A percentile compares a stretch with the other conserved stretches of the same genome.
phyloP scores from a whole-genome alignment of 2,329 filamentous ascomycete species.

The Neopestalotiopsis rosae region DNA sequence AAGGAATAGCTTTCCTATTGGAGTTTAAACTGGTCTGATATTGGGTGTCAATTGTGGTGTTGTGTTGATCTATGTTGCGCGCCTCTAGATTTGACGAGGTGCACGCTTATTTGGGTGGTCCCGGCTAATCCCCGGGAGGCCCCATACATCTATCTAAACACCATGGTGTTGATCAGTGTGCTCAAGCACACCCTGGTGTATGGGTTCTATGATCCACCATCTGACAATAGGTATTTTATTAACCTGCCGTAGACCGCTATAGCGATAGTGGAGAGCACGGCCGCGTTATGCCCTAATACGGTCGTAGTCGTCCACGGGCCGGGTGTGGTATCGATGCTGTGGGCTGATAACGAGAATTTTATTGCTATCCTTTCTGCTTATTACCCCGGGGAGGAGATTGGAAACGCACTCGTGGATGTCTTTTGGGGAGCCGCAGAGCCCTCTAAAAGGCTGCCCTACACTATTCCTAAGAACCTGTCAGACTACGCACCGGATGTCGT shows the following conservation, averaged over 20 bases:
- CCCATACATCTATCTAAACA: too few relatives aligned
- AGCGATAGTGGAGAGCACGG: slow-evolving; percentile 52
- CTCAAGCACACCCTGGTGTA: too few relatives aligned
- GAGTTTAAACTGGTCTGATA: too few relatives aligned
- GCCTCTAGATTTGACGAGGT: too few relatives aligned
- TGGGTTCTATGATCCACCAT: too few relatives aligned
- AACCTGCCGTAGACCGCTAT: slow-evolving; percentile 60
- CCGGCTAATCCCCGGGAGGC: too few relatives aligned
- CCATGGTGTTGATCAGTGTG: too few relatives aligned
- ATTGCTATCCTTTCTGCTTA: slow-evolving; percentile 66
- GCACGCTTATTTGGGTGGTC: too few relatives aligned
- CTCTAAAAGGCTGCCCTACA: slow-evolving; percentile 42
- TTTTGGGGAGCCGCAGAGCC: slow-evolving; percentile 67
- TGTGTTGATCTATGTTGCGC: too few relatives aligned
- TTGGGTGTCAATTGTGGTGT: too few relatives aligned
- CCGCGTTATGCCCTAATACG: slow-evolving; percentile 46
- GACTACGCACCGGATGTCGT: not conserved
- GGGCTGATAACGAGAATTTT: slow-evolving; percentile 63
- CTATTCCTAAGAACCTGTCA: not conserved
- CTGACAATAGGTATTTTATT: slow-evolving; percentile 56
- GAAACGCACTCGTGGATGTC: slow-evolving; percentile 64
- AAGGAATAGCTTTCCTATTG: too few relatives aligned
- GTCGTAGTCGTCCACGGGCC: slow-evolving; percentile 57
- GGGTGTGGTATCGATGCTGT: slow-evolving; percentile 63
- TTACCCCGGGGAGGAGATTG: slow-evolving; percentile 65